Conservation (phyloP, 73 alveolate species). For the Tetrahymena borealis region DNA sequence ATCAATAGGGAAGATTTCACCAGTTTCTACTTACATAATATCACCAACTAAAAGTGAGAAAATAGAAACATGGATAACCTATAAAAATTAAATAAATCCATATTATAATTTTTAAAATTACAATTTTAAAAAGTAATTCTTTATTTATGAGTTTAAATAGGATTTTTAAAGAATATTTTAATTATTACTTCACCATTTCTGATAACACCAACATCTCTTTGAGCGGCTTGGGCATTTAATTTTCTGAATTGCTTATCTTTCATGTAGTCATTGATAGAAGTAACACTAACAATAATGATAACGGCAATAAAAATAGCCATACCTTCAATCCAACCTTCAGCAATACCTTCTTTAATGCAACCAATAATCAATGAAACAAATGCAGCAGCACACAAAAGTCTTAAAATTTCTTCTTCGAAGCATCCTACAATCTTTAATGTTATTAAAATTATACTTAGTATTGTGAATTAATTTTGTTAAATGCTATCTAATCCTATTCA, state of each 20-base stretch:
- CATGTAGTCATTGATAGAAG: constrained; percentile 80
- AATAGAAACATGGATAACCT: constrained; percentile 44
- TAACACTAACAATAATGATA: constrained; percentile 79
- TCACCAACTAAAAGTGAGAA: constrained; percentile 90
- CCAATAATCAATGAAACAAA: constrained; percentile 87
- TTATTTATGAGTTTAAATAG: no score
- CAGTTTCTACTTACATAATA: constrained; percentile 70
- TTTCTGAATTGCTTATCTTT: constrained; percentile 83
- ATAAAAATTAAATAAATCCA: no score
- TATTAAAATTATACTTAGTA: neutral
- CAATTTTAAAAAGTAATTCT: no score
- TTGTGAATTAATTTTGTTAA: no score
- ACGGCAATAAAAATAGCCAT: constrained; percentile 87
- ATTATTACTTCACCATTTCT: constrained; percentile 78
- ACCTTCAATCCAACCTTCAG: constrained; percentile 97
- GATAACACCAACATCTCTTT: constrained; percentile 61
- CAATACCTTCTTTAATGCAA: constrained; percentile 79
- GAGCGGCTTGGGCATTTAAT: constrained; percentile 72
- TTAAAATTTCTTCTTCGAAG: constrained; percentile 89
- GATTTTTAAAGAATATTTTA: no score
- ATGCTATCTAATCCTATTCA: no score
- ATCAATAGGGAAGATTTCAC: constrained; percentile 92
- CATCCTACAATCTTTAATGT: constrained; percentile 61
- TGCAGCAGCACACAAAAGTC: constrained; percentile 90
- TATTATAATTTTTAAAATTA: no score